phyloP scores from a whole-genome alignment of 495 filamentous ascomycete genomes.

The Daldinia vernicosa region DNA sequence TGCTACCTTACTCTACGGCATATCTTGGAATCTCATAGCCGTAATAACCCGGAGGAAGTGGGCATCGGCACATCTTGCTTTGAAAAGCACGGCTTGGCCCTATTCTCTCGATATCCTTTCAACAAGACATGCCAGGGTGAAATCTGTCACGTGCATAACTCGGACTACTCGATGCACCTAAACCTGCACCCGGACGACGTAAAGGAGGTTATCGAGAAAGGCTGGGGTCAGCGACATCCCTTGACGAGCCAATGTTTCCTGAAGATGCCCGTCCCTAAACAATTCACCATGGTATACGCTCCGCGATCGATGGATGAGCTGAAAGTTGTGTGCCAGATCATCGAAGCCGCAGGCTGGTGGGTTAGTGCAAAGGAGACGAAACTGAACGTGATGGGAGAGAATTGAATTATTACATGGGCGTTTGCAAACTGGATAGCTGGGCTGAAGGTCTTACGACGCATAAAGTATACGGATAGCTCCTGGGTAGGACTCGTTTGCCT shows the following conservation, averaged over 20 bases:
- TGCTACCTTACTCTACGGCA: constrained; percentile 62
- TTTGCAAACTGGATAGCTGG: neutral
- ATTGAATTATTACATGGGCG: neutral
- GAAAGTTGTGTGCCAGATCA: constrained; percentile 71
- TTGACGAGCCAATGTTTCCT: constrained; percentile 67
- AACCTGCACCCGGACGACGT: constrained; percentile 82
- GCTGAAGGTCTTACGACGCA: neutral
- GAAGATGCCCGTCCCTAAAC: constrained; percentile 67
- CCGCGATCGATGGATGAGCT: constrained; percentile 72
- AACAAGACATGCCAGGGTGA: constrained; percentile 78
- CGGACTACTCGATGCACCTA: constrained; percentile 79
- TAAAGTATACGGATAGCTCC: neutral
- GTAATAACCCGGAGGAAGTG: constrained; percentile 58
- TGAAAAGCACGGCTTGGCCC: constrained; percentile 79
- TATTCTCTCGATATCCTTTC: constrained; percentile 69
- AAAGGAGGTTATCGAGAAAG: constrained; percentile 75
- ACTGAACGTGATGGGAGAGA: constrained; percentile 42
- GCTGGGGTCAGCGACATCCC: constrained; percentile 92
- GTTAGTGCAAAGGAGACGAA: constrained; percentile 54
- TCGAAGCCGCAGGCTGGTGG: constrained; percentile 75
- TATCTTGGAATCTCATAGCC: constrained; percentile 61
- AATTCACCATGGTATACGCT: constrained; percentile 86
- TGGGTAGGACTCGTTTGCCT: neutral
- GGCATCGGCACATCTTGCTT: constrained; percentile 74
- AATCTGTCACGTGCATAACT: constrained; percentile 80